Percentiles rank a stretch among this genome's conserved stretches.
Evolutionary conservation across 768 basidiomycete species (phyloP).

Genomic region (Arthromyces matolae): DNA sequence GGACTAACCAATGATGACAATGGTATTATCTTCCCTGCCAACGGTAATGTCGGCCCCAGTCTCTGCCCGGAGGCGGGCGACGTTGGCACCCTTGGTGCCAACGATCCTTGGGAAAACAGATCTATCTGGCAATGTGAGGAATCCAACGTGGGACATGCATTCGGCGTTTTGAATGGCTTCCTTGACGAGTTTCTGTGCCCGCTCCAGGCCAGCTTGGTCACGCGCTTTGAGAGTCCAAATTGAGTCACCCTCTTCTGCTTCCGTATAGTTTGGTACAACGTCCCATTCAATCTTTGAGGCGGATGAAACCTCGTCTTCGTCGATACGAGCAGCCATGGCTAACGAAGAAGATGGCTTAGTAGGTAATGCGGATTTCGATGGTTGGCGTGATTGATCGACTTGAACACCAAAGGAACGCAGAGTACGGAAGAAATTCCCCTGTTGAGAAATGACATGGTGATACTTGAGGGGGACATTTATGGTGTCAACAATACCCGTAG

Average conservation of each 20-base stretch:
- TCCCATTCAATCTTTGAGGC: slow-evolving; percentile 64
- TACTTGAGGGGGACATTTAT: slow-evolving; percentile 82
- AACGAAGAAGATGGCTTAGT: slow-evolving; percentile 44
- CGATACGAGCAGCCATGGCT: slow-evolving; percentile 73
- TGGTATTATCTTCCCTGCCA: slow-evolving; percentile 81
- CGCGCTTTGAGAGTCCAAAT: slow-evolving; percentile 83
- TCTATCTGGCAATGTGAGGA: slow-evolving; percentile 79
- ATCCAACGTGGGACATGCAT: slow-evolving; percentile 75
- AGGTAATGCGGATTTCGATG: slow-evolving; percentile 59
- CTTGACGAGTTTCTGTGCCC: slow-evolving; percentile 62
- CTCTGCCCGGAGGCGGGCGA: slow-evolving; percentile 81
- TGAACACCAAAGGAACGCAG: slow-evolving; percentile 80
- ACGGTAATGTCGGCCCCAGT: slow-evolving; percentile 92
- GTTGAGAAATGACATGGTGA: slow-evolving; percentile 81
- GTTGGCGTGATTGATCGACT: slow-evolving; percentile 71
- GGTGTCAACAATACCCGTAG: slow-evolving; percentile 52
- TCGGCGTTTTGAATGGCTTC: slow-evolving; percentile 72
- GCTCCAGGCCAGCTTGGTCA: slow-evolving; percentile 73
- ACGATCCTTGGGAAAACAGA: slow-evolving; percentile 91
- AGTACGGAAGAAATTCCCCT: slow-evolving; percentile 82
- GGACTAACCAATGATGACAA: slow-evolving; percentile 78
- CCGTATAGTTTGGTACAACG: slow-evolving; percentile 72
- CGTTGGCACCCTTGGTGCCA: slow-evolving; percentile 87
- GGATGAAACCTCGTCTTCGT: slow-evolving; percentile 58
- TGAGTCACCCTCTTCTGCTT: slow-evolving; percentile 78